Evolutionary conservation across 192 early-diverging fungal species (phyloP).

Genomic region (Thamnidium elegans): DNA sequence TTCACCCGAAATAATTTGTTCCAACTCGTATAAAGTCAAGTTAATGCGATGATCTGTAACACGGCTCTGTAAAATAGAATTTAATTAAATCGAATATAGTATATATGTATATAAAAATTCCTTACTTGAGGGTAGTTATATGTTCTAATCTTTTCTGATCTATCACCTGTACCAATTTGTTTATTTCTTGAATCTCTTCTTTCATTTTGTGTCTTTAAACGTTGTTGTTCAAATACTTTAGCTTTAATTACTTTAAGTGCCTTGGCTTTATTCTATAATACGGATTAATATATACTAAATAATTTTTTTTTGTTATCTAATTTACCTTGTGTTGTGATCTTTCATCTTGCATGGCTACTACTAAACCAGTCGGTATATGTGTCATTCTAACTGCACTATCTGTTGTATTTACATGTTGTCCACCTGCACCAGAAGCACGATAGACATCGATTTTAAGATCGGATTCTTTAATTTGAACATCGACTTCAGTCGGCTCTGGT

Average conservation of each 20-base stretch:
- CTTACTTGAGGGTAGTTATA: slow-evolving; percentile 77
- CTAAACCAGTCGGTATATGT: slow-evolving; percentile 88
- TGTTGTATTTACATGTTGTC: slow-evolving; percentile 94
- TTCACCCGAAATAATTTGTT: slow-evolving; percentile 61
- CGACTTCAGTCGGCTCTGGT: slow-evolving; percentile 66
- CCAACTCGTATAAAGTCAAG: slow-evolving; percentile 66
- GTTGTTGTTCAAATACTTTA: slow-evolving; percentile 70
- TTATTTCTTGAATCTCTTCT: slow-evolving; percentile 59
- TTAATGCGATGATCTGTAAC: slow-evolving; percentile 84
- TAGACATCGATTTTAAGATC: slow-evolving; percentile 73
- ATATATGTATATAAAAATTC: not conserved
- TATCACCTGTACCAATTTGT: slow-evolving; percentile 61
- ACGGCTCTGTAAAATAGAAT: slow-evolving; percentile 46
- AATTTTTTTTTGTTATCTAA: too few species aligned
- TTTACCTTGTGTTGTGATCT: slow-evolving; percentile 82
- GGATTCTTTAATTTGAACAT: slow-evolving; percentile 62
- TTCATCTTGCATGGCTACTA: slow-evolving; percentile 85
- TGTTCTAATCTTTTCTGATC: slow-evolving; percentile 82
- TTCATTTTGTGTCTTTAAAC: slow-evolving; percentile 52
- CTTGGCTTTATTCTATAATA: slow-evolving; percentile 74
- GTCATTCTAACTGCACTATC: slow-evolving; percentile 92
- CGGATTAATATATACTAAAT: not conserved
- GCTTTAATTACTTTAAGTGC: slow-evolving; percentile 83
- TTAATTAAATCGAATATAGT: not conserved
- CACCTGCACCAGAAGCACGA: slow-evolving; percentile 79